phyloP scores from a whole-genome alignment of 495 filamentous ascomycete species.

The Penicillium cataractarum region DNA sequence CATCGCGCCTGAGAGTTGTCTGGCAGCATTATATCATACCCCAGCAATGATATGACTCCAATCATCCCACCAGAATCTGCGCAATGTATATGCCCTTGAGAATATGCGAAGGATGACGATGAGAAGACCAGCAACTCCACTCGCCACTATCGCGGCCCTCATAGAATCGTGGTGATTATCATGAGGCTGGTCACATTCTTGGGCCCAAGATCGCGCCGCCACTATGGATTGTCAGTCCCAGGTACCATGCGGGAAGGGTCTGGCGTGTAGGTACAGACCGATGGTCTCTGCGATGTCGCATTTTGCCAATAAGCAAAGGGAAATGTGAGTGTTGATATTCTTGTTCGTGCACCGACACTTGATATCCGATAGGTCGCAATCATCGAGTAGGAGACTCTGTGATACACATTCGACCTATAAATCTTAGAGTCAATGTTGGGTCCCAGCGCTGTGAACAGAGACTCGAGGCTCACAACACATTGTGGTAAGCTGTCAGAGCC shows the following conservation, averaged over 20 bases:
- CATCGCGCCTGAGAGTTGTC: not conserved
- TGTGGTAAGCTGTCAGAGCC: not conserved
- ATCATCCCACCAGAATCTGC: constrained; percentile 24
- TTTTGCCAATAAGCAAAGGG: not conserved
- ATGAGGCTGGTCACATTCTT: constrained; percentile 15
- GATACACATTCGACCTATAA: not conserved
- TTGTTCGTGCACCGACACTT: constrained; percentile 4
- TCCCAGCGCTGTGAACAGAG: not conserved
- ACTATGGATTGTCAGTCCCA: not conserved
- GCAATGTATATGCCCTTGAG: constrained; percentile 11
- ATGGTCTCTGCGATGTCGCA: not conserved
- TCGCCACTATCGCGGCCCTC: constrained; percentile 6
- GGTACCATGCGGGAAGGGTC: not conserved
- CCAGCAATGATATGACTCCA: constrained; percentile 17
- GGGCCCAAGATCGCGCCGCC: constrained; percentile 4
- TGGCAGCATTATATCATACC: constrained; percentile 4
- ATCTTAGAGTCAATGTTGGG: not conserved
- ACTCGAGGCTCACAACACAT: constrained; percentile 5
- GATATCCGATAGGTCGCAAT: not conserved
- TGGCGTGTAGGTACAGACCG: not conserved
- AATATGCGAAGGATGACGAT: constrained; percentile 13
- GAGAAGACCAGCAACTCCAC: not conserved
- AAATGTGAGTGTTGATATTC: not conserved
- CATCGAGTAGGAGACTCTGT: not conserved
- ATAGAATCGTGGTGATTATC: constrained; percentile 11